These are phyloP conservation scores for Biscogniauxia marginata DNA, from an alignment of 2,329 filamentous ascomycete genomes.

Conservation along the genomic window DNA sequence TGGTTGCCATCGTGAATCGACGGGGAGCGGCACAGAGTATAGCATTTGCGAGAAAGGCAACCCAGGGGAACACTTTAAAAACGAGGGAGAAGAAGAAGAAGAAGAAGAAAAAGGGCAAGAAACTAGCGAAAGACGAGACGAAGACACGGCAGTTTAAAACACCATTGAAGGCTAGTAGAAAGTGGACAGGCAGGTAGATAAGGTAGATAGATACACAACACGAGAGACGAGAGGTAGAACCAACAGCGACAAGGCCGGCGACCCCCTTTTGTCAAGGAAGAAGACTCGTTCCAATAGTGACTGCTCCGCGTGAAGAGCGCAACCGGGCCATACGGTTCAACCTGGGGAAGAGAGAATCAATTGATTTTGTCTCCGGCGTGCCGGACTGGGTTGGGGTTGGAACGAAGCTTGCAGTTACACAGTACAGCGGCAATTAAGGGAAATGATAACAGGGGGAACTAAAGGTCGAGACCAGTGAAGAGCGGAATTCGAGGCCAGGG, in stretches of 20 bases:
- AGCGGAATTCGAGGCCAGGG: neutral
- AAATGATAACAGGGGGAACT: neutral
- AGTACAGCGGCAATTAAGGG: neutral
- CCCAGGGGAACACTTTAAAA: slow-evolving; percentile 16
- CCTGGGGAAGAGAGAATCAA: neutral
- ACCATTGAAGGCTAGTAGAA: neutral
- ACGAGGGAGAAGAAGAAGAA: slow-evolving; percentile 16
- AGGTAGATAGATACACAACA: neutral
- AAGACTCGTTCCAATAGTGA: neutral
- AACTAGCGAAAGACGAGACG: slow-evolving; percentile 9
- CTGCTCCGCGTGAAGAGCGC: neutral
- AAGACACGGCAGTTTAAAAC: neutral
- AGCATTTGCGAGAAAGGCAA: slow-evolving; percentile 37
- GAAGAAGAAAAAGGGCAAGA: slow-evolving; percentile 9
- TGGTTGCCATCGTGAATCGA: slow-evolving; percentile 58
- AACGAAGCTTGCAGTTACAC: neutral
- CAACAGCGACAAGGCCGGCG: neutral
- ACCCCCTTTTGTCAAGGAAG: neutral
- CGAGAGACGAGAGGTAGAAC: neutral
- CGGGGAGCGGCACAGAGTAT: slow-evolving; percentile 28
- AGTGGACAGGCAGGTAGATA: neutral
- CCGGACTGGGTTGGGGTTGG: neutral
- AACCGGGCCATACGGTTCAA: neutral
- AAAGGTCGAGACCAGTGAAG: neutral
- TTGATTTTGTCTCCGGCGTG: neutral